Percentiles rank a stretch among this genome's conserved stretches.
These are phyloP conservation scores for Trichoderma citrinoviride DNA, from an alignment of 2,329 filamentous ascomycete species.

Conservation along the genomic window DNA sequence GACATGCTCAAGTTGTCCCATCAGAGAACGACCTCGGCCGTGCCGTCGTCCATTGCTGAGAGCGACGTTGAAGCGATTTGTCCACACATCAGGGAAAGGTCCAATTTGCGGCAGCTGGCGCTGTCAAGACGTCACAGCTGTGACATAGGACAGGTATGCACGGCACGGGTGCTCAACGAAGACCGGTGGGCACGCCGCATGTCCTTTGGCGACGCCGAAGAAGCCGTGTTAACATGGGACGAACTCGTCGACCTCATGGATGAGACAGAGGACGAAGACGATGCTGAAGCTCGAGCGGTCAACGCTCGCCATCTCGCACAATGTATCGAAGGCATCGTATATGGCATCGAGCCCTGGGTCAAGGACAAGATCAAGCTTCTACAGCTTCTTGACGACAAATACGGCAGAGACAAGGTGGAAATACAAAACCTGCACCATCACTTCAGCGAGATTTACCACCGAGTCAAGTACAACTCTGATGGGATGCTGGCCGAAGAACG, in stretches of 20 bases:
- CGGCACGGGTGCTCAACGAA: constrained; percentile 47
- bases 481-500: constrained; percentile 70
- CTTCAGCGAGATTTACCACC: constrained; percentile 67
- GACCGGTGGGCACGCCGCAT: constrained; percentile 67
- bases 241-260: constrained; percentile 48
- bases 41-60: constrained; percentile 59
- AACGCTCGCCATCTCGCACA: constrained; percentile 56
- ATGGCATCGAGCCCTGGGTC: constrained; percentile 60
- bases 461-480: constrained; percentile 63
- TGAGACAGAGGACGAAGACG: constrained; percentile 28
- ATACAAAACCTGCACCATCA: constrained; percentile 67
- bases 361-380: constrained; percentile 55
- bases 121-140: constrained; percentile 64
- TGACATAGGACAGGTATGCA: constrained; percentile 34
- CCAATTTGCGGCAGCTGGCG: constrained; percentile 44
- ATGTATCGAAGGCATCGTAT: constrained; percentile 51
- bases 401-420: constrained; percentile 61
- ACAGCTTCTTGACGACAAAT: constrained; percentile 58
- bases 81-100: constrained; percentile 27
- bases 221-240: constrained; percentile 68
- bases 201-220: constrained; percentile 73
- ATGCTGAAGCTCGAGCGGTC: constrained; percentile 43
- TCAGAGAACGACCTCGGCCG: constrained; percentile 51
- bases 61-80: constrained; percentile 26
- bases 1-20: constrained; percentile 45